Conservation (phyloP, 202 grass and related monocot species). For the Miscanthus sacchariflorus region DNA sequence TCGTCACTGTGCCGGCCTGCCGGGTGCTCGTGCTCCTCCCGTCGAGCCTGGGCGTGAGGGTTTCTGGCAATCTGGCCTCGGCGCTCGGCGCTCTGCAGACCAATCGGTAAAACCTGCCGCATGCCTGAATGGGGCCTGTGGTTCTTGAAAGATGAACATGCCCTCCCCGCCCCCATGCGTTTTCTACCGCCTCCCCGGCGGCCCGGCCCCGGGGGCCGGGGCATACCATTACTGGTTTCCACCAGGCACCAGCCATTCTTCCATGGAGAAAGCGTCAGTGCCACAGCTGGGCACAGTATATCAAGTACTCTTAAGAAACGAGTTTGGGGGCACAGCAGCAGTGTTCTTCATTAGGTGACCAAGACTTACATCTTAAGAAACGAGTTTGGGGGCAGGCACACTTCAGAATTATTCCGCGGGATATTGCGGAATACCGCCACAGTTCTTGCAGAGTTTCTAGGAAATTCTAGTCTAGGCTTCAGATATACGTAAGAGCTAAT, state of each 20-base stretch:
- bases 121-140: no score
- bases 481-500: background rate
- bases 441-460: background rate
- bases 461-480: no score
- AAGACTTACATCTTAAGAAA: background rate
- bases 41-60: background rate
- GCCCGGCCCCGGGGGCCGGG: no score
- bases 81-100: no score
- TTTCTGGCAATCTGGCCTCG: no score
- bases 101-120: no score
- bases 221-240: background rate
- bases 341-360: background rate
- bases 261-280: background rate
- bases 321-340: no score
- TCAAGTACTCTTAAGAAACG: no score
- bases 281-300: background rate
- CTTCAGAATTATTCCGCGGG: background rate
- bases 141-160: no score
- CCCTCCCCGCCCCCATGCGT: no score
- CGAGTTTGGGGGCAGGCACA: background rate
- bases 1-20: conserved; percentile 30
- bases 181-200: no score
- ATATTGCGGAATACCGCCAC: background rate
- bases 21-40: background rate
- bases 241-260: conserved; percentile 28